Conservation (phyloP, 2,329 filamentous ascomycete species). For the Ophiostoma tasmaniense region DNA sequence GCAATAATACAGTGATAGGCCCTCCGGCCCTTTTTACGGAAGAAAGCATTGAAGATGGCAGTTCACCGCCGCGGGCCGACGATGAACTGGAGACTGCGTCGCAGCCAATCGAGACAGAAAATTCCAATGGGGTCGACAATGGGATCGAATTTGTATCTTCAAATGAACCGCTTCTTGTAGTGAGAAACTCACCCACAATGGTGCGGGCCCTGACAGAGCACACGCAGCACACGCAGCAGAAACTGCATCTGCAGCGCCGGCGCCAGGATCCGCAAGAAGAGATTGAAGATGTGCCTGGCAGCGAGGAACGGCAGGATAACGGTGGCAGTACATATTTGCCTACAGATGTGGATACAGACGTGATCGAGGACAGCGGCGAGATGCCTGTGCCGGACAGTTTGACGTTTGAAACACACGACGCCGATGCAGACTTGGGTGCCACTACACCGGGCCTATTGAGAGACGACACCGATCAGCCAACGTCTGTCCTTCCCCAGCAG, state of each 20-base stretch:
- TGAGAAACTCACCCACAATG: background rate
- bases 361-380: background rate
- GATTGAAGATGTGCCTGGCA: conserved; percentile 15
- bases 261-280: conserved; percentile 8
- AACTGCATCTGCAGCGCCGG: background rate
- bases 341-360: background rate
- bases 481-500: background rate
- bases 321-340: background rate
- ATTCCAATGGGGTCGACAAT: background rate
- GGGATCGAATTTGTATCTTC: background rate
- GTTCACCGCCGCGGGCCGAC: conserved; percentile 11
- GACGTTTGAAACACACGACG: background rate
- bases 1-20: background rate
- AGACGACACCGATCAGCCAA: background rate
- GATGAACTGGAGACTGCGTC: background rate
- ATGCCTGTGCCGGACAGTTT: background rate
- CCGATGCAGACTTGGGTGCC: background rate
- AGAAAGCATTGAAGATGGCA: conserved; percentile 18
- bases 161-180: background rate
- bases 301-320: background rate
- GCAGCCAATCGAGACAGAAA: background rate
- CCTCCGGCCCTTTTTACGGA: background rate
- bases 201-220: background rate
- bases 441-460: background rate
- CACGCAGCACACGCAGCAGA: background rate